Evolutionary conservation across 2,329 filamentous ascomycete genomes (phyloP).

Genomic region (Claviceps pazoutovae): DNA sequence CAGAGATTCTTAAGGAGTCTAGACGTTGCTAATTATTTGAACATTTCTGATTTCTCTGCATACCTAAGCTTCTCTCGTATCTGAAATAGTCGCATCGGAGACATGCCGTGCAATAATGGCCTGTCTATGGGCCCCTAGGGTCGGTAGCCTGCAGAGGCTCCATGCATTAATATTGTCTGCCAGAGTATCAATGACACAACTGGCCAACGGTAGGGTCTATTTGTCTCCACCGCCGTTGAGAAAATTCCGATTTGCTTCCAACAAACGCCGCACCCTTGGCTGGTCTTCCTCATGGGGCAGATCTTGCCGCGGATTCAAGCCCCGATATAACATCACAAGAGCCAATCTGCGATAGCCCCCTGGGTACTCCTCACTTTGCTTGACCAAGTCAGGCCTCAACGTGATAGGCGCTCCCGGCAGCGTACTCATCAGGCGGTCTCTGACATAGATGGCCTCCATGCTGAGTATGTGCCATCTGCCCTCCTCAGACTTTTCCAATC

Average conservation of each 20-base stretch:
- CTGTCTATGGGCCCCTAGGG: too few species aligned
- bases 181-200: neutral
- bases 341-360: neutral
- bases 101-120: too few species aligned
- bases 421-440: neutral
- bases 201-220: neutral
- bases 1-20: too few species aligned
- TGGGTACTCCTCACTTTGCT: neutral
- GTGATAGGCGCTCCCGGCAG: neutral
- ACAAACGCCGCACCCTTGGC: neutral
- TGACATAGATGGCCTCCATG: neutral
- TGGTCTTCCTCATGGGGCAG: neutral
- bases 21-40: too few species aligned
- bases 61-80: too few species aligned
- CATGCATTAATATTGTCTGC: neutral
- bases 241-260: neutral
- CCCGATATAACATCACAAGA: neutral
- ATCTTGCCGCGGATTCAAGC: neutral
- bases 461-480: neutral
- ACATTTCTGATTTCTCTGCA: too few species aligned
- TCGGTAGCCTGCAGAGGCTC: too few species aligned
- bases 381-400: neutral
- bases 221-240: neutral
- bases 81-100: too few species aligned
- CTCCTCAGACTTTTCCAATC: neutral